Base-by-base conservation (phyloP, 2,329 filamentous ascomycete species). In the Orbilia blumenaviensis region DNA sequence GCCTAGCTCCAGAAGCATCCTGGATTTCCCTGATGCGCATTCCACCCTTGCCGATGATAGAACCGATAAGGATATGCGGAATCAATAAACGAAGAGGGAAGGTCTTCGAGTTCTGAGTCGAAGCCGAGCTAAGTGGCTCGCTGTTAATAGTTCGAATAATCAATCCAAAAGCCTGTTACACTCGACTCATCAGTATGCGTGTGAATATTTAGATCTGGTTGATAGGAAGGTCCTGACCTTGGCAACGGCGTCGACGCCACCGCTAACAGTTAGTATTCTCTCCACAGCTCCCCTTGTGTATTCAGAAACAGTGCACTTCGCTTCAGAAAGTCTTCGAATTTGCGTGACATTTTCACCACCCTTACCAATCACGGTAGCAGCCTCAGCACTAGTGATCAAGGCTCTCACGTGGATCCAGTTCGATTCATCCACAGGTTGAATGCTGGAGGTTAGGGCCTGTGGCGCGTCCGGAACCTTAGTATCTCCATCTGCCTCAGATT, bases 81-180 rank as follows among this genome's bases (percentile, higher is more conserved):
- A 99, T 93, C 67, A 99, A 89, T 60, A 99, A 89, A 80, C 95
- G 93, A 66, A 99, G 90, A 76, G 95, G 95, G 81, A 99, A 99
- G 1, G 94, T 97, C 88, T 97, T 98, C 77, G 94, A 98, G 79
- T 96, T 92, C 63, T 93, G 90, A 73, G 91, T 97, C 10, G 95
- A 99, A 41, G 95, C 86, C 81, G 92, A 88, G 80, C 92, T 90
- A 63, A 99, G 88, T 34, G 93, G 92, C 85, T 99, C 95, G 82
- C 98, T 97, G 87, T 99, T 99, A 78, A 99, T 87, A 2, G 95
- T 99, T 81, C 95, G 93, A 81, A 99, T 97, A 82, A 99, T 99
- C 79, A 99, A 87, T 82, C 95, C 95, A 83, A 99, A 99, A 16
- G 95, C 95, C 92, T 95, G 61, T n/a, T 29, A 12, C 4, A 21